Base-by-base conservation (phyloP, 495 filamentous ascomycete species). In the Rhypophila decipiens region DNA sequence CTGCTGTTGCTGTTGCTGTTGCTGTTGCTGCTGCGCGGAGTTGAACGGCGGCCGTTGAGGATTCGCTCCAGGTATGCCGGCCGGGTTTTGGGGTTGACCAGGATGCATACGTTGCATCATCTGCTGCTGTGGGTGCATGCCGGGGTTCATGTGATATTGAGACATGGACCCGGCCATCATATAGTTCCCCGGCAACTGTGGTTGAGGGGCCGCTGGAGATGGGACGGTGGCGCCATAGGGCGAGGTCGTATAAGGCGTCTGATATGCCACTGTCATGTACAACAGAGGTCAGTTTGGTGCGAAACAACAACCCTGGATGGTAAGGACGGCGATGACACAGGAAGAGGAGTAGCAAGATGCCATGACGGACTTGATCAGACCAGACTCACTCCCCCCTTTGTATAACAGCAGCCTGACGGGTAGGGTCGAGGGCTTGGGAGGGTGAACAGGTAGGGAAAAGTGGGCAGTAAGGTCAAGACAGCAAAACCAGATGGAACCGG, bases 181-280 rank as follows among this genome's bases (percentile, higher is more conserved):
- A 56, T 69, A 76, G 60, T 74, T 74, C 37, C 62, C 67, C 37
- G 69, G 71, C 43, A 74, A 52, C 42, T 74, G 66, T 55, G 65
- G 61, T 44, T 71, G 68, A 39, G 65, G 62, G 44, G 64, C 62
- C 43, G 68, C 63, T 9, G 71, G 68, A 10, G 67, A 60, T 8
- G 69, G 66, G 17, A 73, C 51, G 27, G 56, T 66, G 24, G 68
- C 57, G 31, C 66, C 70, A 52, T 77, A 79, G 5, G 76, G 67
- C 22, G 75, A 69, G 55, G 63, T 66, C 10, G 74, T 65, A 53
- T 75, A 80, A 24, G 75, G 69, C 21, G 69, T 63, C 57, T 77
- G 76, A 52, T 74, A 80, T 46, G 73, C 55, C 67, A 76, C 75
- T 77, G 34, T 55, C 15, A 44, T n/a, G n/a, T 24, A 33, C 33